Percentiles rank a stretch among this genome's conserved stretches.
Evolutionary conservation across 441 rosid genomes (phyloP).

Genomic region (Corymbia calophylla): DNA sequence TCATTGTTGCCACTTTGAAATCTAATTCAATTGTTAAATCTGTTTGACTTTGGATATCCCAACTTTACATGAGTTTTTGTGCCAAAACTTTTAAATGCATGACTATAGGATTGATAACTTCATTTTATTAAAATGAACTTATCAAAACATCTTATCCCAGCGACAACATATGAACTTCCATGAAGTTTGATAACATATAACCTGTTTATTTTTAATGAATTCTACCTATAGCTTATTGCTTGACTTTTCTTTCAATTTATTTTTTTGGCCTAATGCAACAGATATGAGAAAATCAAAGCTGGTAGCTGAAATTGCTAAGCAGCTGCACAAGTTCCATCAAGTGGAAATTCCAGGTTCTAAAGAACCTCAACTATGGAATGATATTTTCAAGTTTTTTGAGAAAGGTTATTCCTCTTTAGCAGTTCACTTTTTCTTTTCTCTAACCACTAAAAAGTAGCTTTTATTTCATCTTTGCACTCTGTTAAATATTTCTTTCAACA

Average conservation of each 20-base stretch:
- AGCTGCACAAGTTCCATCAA: slow-evolving; percentile 71
- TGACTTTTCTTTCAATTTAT: background rate
- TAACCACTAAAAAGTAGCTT: background rate
- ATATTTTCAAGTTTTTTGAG: slow-evolving; percentile 74
- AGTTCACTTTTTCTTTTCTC: background rate
- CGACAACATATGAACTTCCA: background rate
- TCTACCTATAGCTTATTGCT: background rate
- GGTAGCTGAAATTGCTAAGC: slow-evolving; percentile 80
- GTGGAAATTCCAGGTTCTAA: slow-evolving; percentile 85
- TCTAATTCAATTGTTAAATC: background rate
- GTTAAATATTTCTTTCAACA: background rate
- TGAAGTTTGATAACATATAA: background rate
- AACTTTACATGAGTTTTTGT: background rate
- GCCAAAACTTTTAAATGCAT: background rate
- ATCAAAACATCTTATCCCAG: background rate
- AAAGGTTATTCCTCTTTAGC: slow-evolving; percentile 43
- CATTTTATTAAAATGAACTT: background rate
- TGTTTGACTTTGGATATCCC: background rate
- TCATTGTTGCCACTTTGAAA: background rate
- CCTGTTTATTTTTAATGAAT: background rate
- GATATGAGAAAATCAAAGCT: slow-evolving; percentile 80
- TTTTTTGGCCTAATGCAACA: slow-evolving; percentile 16
- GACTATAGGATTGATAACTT: background rate
- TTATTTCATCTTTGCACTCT: background rate
- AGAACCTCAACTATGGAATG: slow-evolving; percentile 94